Evolutionary conservation across 805 yeast genomes (phyloP).

Genomic region (Candida silvicultrix): DNA sequence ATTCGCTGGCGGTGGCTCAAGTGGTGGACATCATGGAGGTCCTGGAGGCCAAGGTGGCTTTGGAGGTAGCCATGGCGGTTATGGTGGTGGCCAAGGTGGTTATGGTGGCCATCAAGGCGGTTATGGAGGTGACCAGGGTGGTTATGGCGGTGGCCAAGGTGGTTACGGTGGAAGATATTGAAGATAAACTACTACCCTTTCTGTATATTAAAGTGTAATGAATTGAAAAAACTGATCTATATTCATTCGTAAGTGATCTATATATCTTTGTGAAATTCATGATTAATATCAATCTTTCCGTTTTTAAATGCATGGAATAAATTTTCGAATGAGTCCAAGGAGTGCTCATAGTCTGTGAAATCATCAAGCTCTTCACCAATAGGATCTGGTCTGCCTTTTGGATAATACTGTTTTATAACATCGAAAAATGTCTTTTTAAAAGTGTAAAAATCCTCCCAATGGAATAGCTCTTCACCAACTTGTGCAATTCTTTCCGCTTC

Average conservation of each 20-base stretch:
- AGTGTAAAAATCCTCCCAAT: conserved; percentile 26
- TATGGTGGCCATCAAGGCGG: neutral
- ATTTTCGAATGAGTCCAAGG: conserved; percentile 14
- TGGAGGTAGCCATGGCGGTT: conserved; percentile 2
- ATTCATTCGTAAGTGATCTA: no score
- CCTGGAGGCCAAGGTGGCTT: conserved; percentile 2
- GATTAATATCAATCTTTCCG: conserved; percentile 2
- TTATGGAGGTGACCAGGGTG: conserved; percentile 1
- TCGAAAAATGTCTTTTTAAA: conserved; percentile 25
- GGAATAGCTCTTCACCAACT: conserved; percentile 24
- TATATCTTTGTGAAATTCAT: neutral
- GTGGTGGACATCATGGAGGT: conserved; percentile 1
- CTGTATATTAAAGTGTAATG: neutral
- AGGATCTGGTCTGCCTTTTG: conserved; percentile 28
- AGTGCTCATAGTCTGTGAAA: conserved; percentile 7
- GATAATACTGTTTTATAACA: conserved; percentile 20
- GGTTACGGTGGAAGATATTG: conserved; percentile 1
- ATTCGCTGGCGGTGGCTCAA: conserved; percentile 3
- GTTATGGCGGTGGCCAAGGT: conserved; percentile 2
- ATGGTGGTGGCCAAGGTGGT: conserved; percentile 2
- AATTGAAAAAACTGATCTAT: no score
- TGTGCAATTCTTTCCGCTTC: conserved; percentile 19
- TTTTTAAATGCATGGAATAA: conserved; percentile 15
- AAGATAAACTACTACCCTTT: no score
- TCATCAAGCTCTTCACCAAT: conserved; percentile 14